Evolutionary conservation across 768 basidiomycete species (phyloP).

Genomic region (Lactifluus piperatus): DNA sequence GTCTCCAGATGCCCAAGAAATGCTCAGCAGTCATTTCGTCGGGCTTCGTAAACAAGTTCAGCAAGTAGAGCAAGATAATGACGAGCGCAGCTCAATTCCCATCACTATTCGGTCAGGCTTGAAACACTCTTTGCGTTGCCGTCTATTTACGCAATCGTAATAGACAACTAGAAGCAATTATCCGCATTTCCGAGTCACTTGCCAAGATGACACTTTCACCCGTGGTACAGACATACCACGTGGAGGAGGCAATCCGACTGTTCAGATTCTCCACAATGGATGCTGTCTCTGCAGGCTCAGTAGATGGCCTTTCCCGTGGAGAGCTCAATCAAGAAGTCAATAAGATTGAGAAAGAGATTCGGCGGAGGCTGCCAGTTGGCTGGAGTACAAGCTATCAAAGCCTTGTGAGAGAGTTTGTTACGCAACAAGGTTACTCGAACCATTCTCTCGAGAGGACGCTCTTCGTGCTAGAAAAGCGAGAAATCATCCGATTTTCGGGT

Average conservation of each 20-base stretch:
- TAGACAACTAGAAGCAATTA: conserved; percentile 94
- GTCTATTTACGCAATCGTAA: conserved; percentile 1
- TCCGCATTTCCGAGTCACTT: conserved; percentile 94
- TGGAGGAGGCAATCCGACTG: conserved; percentile 94
- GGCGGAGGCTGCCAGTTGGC: conserved; percentile 78
- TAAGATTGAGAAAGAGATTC: conserved; percentile 80
- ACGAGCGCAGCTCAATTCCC: conserved; percentile 95
- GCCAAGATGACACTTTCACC: conserved; percentile 90
- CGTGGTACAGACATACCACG: conserved; percentile 83
- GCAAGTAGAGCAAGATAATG: conserved; percentile 92
- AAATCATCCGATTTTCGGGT: conserved; percentile 84
- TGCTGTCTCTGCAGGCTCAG: conserved; percentile 89
- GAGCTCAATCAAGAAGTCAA: conserved; percentile 92
- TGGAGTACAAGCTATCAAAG: conserved; percentile 97
- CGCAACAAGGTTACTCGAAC: conserved; percentile 80
- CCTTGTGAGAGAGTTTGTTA: conserved; percentile 87
- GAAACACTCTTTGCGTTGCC: neutral
- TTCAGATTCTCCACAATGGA: conserved; percentile 99
- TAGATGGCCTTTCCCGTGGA: conserved; percentile 85
- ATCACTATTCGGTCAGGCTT: conserved; percentile 84
- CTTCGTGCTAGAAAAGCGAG: conserved; percentile 89
- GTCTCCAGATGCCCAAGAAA: conserved; percentile 89
- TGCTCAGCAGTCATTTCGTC: conserved; percentile 94
- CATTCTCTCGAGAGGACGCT: conserved; percentile 89
- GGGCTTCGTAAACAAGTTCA: conserved; percentile 88